Evolutionary conservation across 176 grass and related monocot species (phyloP).

Genomic region (Canna indica): DNA sequence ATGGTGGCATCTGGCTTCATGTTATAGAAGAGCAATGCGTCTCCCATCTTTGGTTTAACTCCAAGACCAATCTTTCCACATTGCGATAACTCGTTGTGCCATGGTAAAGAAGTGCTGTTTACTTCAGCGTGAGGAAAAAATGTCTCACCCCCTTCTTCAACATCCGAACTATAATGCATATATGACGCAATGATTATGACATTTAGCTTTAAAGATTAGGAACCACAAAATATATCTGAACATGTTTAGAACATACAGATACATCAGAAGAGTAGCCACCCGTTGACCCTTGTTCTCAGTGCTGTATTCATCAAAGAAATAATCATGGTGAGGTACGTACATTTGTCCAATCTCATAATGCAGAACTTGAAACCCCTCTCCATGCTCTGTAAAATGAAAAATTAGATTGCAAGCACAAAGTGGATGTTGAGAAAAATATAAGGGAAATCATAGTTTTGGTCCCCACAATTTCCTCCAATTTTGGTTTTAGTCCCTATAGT

Average conservation of each 20-base stretch:
- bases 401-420: background rate
- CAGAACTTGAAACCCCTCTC: slow-evolving; percentile 77
- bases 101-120: slow-evolving; percentile 50
- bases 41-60: slow-evolving; percentile 76
- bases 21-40: slow-evolving; percentile 85
- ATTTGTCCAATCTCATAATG: slow-evolving; percentile 93
- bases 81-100: slow-evolving; percentile 39
- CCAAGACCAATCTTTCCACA: slow-evolving; percentile 66
- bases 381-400: slow-evolving; percentile 49
- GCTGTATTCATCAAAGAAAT: slow-evolving; percentile 78
- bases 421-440: no score
- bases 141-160: slow-evolving; percentile 93
- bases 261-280: slow-evolving; percentile 89
- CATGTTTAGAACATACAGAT: no score
- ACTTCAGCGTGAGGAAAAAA: slow-evolving; percentile 70
- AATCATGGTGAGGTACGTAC: slow-evolving; percentile 83
- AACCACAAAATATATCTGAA: no score
- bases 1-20: slow-evolving; percentile 80
- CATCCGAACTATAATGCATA: slow-evolving; percentile 47
- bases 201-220: background rate
- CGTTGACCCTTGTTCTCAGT: slow-evolving; percentile 78
- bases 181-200: no score
- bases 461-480: no score
- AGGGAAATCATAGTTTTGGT: no score
- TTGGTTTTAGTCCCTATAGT: no score